Base-by-base conservation (phyloP, 2,329 filamentous ascomycete genomes). In the Fusarium secorum region DNA sequence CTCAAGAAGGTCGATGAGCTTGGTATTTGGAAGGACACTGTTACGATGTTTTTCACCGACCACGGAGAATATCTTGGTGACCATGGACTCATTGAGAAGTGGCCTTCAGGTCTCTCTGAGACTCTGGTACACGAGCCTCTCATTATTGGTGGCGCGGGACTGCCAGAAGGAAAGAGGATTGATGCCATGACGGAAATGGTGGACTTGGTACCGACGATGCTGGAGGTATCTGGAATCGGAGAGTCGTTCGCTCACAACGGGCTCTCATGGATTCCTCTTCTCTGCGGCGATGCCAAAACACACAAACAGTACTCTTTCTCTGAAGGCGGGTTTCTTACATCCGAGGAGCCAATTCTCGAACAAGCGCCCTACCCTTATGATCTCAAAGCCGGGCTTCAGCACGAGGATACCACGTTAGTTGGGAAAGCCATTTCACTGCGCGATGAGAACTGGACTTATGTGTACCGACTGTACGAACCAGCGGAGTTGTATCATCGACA, bases 31-130 rank as follows among this genome's bases (percentile, higher is more conserved):
- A 74, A 81, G 7, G 73, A 78, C 11, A 83, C 82, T 0, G 76
- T 84, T 0, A 83, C 82, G 1, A 78, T 84, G 76, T 83, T 84
- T 68, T 84, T 83, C 58, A 83, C 82, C 0, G 82, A 83, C 46
- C 83, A 83, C 61, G 83, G 83, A 7, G 83, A 85, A 56, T 86
- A 82, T 54, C 79, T 86, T 0, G 83, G 83, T 17, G 83, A 85
- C 55, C 78, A 84, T 56, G 83, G 83, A 0, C 72, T 85, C 17
- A 82, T 86, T 26, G 83, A 86, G 71, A 85, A 85, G 61, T 85
- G 84, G 83, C 83, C 82, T 0, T 83, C 81, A 0, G 83, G 80
- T 5, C 68, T 85, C 0, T 83, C 80, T 0, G 81, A 85, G 35
- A 77, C 78, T 2, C 77, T 85, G 2, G 77, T 81, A 0, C 82